Base-by-base conservation (phyloP, 768 basidiomycete genomes). In the Lentinula sp. region DNA sequence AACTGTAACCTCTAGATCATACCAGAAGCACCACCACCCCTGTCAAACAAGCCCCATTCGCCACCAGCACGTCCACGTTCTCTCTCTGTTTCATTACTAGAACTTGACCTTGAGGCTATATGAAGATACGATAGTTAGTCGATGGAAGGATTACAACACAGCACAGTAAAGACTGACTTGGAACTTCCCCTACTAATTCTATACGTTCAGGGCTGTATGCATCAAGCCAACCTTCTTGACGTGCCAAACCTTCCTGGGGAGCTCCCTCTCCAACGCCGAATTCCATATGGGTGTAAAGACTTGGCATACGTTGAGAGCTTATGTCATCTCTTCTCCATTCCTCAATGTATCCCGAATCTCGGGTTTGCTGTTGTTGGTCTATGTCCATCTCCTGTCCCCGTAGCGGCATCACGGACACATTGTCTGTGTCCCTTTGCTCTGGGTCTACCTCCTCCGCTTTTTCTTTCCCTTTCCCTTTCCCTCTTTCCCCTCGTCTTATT, bases 1-100 rank as follows among this genome's bases (percentile, higher is more conserved):
- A 10, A 15, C 28, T 49, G 16, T 46, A 7, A n/a, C 42, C 13
- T 21, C 8, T 21, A 18, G 7, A 21, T 9, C 50, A 16, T 18
- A 51, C 50, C 50, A 34, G 31, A 32, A 32, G 50, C 0, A 51
- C n/a, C 46, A 59, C 9, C 43, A 11, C n/a, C 21, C 6, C 18
- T 21, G 28, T 39, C 32, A 34, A 59, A 48, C 32, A 59, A 32
- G 6, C 39, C 39, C 57, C 57, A 59, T 28, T 59, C 57, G 9
- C 57, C 57, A 48, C 57, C 57, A 15, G 43, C 57, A 5, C 57
- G 57, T 23, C 42, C 42, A 13, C 57, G 57, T 49, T 59, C 57
- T 21, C 45, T 32, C 18, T 59, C 57, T 18, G 57, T 59, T 15
- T 59, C 57, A 15, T 46, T 59, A 28, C 48, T 50, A 8, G 57